Evolutionary conservation across 2,329 filamentous ascomycete species (phyloP).

Genomic region (Diplodia seriata): DNA sequence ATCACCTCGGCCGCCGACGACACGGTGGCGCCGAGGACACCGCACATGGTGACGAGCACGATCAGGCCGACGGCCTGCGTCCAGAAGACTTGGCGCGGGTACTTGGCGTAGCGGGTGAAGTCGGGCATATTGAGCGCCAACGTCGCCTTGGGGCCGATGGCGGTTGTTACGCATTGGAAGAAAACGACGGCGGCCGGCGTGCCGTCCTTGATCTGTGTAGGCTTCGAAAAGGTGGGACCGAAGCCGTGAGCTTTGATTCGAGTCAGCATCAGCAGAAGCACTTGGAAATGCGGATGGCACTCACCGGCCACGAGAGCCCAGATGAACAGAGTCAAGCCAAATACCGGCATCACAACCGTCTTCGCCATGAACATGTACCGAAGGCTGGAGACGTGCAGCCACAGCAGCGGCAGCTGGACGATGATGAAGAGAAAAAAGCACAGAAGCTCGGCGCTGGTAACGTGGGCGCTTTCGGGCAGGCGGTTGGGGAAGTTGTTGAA

Average conservation of each 20-base stretch:
- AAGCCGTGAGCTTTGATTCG: conserved; percentile 14
- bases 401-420: conserved; percentile 40
- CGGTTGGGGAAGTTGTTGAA: conserved; percentile 33
- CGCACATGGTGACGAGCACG: conserved; percentile 24
- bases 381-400: conserved; percentile 30
- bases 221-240: conserved; percentile 42
- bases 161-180: conserved; percentile 38
- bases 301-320: conserved; percentile 28
- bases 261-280: not conserved
- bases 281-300: not conserved
- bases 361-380: conserved; percentile 30
- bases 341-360: conserved; percentile 25
- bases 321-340: conserved; percentile 30
- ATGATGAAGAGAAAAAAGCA: conserved; percentile 37
- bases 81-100: conserved; percentile 29
- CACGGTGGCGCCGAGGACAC: conserved; percentile 27
- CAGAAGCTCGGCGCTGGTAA: conserved; percentile 32
- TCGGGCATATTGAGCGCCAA: conserved; percentile 34
- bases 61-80: conserved; percentile 27
- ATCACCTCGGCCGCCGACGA: conserved; percentile 32
- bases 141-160: conserved; percentile 30
- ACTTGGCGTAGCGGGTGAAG: conserved; percentile 29
- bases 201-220: conserved; percentile 35
- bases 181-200: conserved; percentile 35
- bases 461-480: conserved; percentile 29